Base-by-base conservation (phyloP, 2,329 filamentous ascomycete genomes). In the Penicillium digitatum region DNA sequence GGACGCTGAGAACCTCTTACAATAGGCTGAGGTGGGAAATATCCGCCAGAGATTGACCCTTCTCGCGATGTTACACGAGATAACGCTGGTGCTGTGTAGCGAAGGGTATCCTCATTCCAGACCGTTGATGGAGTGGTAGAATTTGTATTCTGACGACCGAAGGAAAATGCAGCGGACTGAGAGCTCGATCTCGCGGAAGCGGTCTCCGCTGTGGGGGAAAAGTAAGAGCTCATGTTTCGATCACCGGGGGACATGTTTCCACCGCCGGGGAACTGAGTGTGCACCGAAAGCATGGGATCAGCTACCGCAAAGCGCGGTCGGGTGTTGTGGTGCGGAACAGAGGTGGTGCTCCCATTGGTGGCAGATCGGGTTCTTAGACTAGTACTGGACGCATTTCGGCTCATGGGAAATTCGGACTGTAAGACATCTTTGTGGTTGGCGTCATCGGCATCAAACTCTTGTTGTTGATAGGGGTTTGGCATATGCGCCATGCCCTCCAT, bases 11-110 rank as follows among this genome's bases (percentile, higher is more conserved):
- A 64, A 46, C 53, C 54, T 62, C 74, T 72, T 42, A 84, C 82
- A 65, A 83, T 85, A 61, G 88, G 81, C 35, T 82, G 82, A 56
- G 84, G 84, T 56, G 80, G 79, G 52, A 80, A 78, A 66, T 88
- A 88, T 2, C 82, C 79, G 57, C 85, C 87, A 16, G 78, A 74
- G 9, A 84, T 86, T 8, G 86, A 79, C 2, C 87, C 87, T 61
- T 94, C 89, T 55, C 88, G 82, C 32, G 90, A 93, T n/a, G 87
- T 84, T 34, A 85, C 89, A 37, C 90, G 86, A 42, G 88, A 87
- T 80, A 92, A 86, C 2, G 89, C 90, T 20, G 93, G 93, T 9
- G 93, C 90, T 0, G 93, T 96, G 69, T 95, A 95, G 29, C 93
- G 84, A 66, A 89, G 88, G 65, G 83, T 85, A 24, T 85, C 82